phyloP scores from a whole-genome alignment of 768 basidiomycete species.

The Porphyrellus cyaneotinctus region DNA sequence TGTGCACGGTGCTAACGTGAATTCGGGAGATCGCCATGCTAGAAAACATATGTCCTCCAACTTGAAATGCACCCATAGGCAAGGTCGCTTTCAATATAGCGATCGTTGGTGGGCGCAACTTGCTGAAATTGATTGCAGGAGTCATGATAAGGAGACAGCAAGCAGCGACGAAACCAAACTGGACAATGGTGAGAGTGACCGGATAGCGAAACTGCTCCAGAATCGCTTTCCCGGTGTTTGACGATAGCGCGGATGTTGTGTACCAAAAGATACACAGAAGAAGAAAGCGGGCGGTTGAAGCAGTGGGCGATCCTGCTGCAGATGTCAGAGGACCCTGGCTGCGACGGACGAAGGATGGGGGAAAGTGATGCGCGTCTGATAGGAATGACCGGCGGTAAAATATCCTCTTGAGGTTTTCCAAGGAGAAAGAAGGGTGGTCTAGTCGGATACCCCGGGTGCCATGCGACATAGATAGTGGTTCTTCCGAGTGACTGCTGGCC shows the following conservation, averaged over 20 bases:
- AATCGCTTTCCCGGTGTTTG: constrained; percentile 95
- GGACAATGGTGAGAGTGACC: constrained; percentile 94
- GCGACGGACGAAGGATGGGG: constrained; percentile 26
- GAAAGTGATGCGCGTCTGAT: constrained; percentile 14
- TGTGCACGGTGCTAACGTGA: constrained; percentile 96
- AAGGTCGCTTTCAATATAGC: constrained; percentile 75
- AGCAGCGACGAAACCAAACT: constrained; percentile 89
- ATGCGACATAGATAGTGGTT: constrained; percentile 8
- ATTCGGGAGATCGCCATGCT: constrained; percentile 96
- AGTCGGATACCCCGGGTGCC: constrained; percentile 2
- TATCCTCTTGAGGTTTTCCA: constrained; percentile 14
- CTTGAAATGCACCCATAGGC: constrained; percentile 97
- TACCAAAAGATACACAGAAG: constrained; percentile 91
- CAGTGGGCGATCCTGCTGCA: constrained; percentile 12
- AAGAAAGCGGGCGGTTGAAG: constrained; percentile 54
- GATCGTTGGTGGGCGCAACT: constrained; percentile 64
- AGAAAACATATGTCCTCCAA: constrained; percentile 96
- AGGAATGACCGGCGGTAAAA: constrained; percentile 16
- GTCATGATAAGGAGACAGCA: constrained; percentile 87
- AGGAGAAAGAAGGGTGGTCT: constrained; percentile 5
- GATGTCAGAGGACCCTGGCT: constrained; percentile 18
- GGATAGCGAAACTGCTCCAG: constrained; percentile 91
- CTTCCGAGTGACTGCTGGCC: constrained; percentile 18
- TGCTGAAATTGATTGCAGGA: constrained; percentile 62
- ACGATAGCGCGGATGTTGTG: constrained; percentile 85